These are phyloP conservation scores for Melaleuca alternifolia DNA, from an alignment of 345 rosid genomes.

Conservation along the genomic window DNA sequence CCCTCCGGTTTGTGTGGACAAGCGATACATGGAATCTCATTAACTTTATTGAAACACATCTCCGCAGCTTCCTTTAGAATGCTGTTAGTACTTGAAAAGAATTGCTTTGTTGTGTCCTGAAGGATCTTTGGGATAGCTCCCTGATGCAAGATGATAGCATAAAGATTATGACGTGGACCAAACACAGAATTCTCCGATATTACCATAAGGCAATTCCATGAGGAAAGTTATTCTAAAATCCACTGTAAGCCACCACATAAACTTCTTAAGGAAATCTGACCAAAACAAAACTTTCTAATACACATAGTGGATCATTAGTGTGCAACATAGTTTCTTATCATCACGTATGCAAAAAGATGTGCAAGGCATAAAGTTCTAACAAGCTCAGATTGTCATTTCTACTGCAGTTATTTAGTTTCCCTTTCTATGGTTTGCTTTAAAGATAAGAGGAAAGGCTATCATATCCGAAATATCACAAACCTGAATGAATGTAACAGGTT, in stretches of 20 bases:
- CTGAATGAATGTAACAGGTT: slow-evolving; percentile 50
- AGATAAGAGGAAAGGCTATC: background rate
- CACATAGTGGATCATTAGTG: background rate
- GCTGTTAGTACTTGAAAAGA: slow-evolving; percentile 16
- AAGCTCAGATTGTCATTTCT: background rate
- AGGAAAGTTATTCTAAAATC: background rate
- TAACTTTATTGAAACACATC: slow-evolving; percentile 15
- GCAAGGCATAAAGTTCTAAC: background rate
- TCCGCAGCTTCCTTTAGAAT: slow-evolving; percentile 28
- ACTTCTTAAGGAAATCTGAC: background rate
- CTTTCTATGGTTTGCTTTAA: background rate
- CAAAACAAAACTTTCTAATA: background rate
- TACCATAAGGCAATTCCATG: background rate
- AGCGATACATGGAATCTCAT: slow-evolving; percentile 36
- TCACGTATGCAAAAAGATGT: background rate
- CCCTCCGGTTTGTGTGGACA: slow-evolving; percentile 39
- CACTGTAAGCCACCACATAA: background rate
- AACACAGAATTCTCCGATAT: background rate
- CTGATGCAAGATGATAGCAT: background rate
- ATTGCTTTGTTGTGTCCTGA: slow-evolving; percentile 21
- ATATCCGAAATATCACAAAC: background rate
- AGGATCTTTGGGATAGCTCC: slow-evolving; percentile 41
- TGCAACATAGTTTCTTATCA: background rate
- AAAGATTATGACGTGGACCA: background rate
- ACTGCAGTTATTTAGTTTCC: background rate